These are phyloP conservation scores for Leccinum pellstonianum DNA, from an alignment of 768 basidiomycete genomes.

Conservation along the genomic window DNA sequence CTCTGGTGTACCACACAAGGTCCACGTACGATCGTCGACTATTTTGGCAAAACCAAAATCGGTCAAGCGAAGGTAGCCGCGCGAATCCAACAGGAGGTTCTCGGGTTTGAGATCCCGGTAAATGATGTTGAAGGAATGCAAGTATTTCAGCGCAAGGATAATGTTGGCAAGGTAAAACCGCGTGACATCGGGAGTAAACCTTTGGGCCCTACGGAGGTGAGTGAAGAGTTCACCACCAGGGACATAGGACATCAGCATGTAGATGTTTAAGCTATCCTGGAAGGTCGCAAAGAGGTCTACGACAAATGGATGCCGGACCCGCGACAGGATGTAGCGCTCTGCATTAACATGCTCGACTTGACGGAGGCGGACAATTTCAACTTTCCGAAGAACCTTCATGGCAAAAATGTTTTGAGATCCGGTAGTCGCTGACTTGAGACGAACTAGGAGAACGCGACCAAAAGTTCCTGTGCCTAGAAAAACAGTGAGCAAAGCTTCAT, in stretches of 20 bases:
- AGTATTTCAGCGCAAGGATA: constrained; percentile 89
- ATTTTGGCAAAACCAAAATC: constrained; percentile 99
- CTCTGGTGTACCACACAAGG: constrained; percentile 93
- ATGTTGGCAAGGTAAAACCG: constrained; percentile 97
- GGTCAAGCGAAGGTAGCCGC: constrained; percentile 91
- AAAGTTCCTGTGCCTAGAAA: constrained; percentile 92
- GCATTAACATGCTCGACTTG: constrained; percentile 99
- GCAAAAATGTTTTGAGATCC: constrained; percentile 60
- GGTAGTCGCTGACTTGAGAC: constrained; percentile 56
- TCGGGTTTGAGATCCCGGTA: constrained; percentile 99
- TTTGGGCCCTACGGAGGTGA: constrained; percentile 88
- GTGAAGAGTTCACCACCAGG: constrained; percentile 98
- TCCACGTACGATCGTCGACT: constrained; percentile 97
- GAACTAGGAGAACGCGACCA: constrained; percentile 87
- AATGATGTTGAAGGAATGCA: constrained; percentile 96
- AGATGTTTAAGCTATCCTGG: constrained; percentile 95
- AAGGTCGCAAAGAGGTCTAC: constrained; percentile 95
- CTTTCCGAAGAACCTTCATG: constrained; percentile 86
- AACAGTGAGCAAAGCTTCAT: constrained; percentile 1
- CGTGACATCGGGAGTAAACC: constrained; percentile 96
- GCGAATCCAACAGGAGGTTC: constrained; percentile 92
- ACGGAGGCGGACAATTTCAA: constrained; percentile 82
- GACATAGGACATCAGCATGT: constrained; percentile 96
- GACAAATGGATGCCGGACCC: constrained; percentile 91
- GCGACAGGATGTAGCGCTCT: constrained; percentile 90